Evolutionary conservation across 2,329 filamentous ascomycete species (phyloP), one percentile per base, ranked within the genome.

Genomic region (Geosmithia flava): DNA sequence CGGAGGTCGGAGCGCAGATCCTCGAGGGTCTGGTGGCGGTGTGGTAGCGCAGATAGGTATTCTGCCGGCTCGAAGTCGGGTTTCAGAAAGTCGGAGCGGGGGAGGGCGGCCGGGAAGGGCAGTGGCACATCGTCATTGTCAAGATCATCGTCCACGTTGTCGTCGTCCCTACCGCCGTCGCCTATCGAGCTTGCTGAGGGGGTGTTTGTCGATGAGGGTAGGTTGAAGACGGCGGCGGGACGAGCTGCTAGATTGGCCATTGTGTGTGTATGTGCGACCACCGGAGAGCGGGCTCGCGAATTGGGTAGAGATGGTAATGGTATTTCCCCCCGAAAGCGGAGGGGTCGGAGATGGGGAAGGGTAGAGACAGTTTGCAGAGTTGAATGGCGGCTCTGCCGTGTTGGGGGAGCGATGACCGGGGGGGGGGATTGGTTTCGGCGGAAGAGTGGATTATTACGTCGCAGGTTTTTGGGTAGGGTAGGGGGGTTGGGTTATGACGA

Each of bases 11-110:
- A 70, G 37, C 91, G 87, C 30, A 98, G 73, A 63, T 98, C 93
- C 62, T 95, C 90, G 45, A 98, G 85, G 0, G 91, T 96, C 64
- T 98, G 93, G 64, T 98, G 93, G 1, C 93, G 85, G 60, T 93
- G 82, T 19, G 81, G 80, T 1, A 95, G 75, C 1, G 85, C 83
- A 7, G 66, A 89, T 44, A 98, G 83, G 63, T 96, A 98, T 2
- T 71, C 70, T 2, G 86, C 78, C 1, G 94, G 83, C 52, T 87
- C 80, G 65, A 98, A 98, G 54, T 80, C 66, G 3, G 80, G 75
- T 2, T 78, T 69, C 7, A 95, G 77, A 67, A 98, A 98, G 59
- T 93, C 87, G 50, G 75, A 71, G 50, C 93, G 85, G 2, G 87
- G 79, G 16, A 98, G 80, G 3, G 90, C 88, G 40, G 81, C 76